Base-by-base conservation (phyloP, 208 protist genomes). In the Angomonas ambiguus region DNA sequence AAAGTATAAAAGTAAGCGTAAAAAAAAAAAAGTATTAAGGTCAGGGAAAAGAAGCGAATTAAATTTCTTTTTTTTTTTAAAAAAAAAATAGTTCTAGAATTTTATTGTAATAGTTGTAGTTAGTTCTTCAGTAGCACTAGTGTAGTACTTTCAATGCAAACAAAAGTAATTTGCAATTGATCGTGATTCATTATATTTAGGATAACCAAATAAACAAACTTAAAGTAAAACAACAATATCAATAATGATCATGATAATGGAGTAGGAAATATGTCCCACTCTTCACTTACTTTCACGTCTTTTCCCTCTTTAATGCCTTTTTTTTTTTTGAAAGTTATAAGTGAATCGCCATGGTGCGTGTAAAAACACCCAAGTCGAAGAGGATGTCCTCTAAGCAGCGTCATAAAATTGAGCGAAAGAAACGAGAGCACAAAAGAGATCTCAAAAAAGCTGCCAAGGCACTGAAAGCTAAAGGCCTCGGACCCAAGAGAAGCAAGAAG, bases 401-500 rank as follows among this genome's bases (percentile, higher is more conserved):
- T 38, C 86, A 95, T 69, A 95, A 95, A 65, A 88, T 95, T 31
- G 89, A 95, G 24, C 73, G 85, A 24, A 95, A 95, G 71, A 92
- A 92, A 62, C 77, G 84, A 56, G 86, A 95, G 62, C 89, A 95
- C 74, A 95, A 92, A 49, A 74, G 89, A 6, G 89, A 95, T 51
- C 58, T 95, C 22, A 77, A 80, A n/a, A 93, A 88, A 65, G 89
- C 89, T 1, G 89, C 89, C 3, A 95, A 93, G 72, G 78, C 79
- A 13, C 67, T 95, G 32, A 87, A 93, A 33, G 87, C 80, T 41
- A 82, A 76, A 27, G 89, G 89, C 48, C 71, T 88, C 41, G 82
- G 72, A 5, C 85, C 85, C 20, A 82, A 86, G 57, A 71, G 86
- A 27, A 87, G 77, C 67, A 95, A 95, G 59, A 87, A 88, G 61